Percentiles rank a stretch among this genome's conserved stretches.
Conservation (phyloP, 306 rosid genomes). For the Vigna trinervia region DNA sequence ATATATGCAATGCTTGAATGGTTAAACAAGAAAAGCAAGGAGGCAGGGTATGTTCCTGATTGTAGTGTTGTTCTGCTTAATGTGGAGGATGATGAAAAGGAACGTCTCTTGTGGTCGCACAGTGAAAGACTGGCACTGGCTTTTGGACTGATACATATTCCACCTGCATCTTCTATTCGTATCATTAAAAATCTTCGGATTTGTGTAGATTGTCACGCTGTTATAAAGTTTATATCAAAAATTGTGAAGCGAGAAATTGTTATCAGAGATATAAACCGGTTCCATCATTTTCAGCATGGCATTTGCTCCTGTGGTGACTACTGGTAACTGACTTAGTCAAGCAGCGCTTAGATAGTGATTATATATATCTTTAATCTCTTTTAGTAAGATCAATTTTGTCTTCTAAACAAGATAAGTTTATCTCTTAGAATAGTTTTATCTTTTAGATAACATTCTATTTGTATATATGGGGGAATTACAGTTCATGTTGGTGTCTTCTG, state of each 20-base stretch:
- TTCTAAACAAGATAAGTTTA: too few species aligned
- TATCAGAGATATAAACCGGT: slow-evolving; percentile 47
- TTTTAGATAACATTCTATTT: not conserved
- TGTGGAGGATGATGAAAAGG: slow-evolving; percentile 49
- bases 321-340: slow-evolving; percentile 33
- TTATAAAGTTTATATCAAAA: slow-evolving; percentile 43
- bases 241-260: slow-evolving; percentile 44
- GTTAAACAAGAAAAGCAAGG: slow-evolving; percentile 47
- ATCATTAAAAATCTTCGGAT: slow-evolving; percentile 50
- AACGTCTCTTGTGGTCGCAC: slow-evolving; percentile 48
- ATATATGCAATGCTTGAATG: slow-evolving; percentile 48
- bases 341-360: not conserved
- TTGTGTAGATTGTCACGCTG: slow-evolving; percentile 47
- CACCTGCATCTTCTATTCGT: slow-evolving; percentile 33
- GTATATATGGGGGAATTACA: too few species aligned
- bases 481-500: not conserved
- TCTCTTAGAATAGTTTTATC: not conserved
- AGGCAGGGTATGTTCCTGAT: slow-evolving; percentile 45
- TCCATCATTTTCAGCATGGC: slow-evolving; percentile 47
- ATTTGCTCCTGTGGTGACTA: slow-evolving; percentile 50
- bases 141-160: slow-evolving; percentile 42
- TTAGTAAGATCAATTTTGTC: too few species aligned
- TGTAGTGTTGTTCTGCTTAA: slow-evolving; percentile 44
- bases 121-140: slow-evolving; percentile 52
- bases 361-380: too few species aligned